Evolutionary conservation across 2,329 filamentous ascomycete species (phyloP).

Genomic region (Alternaria tenuissima): DNA sequence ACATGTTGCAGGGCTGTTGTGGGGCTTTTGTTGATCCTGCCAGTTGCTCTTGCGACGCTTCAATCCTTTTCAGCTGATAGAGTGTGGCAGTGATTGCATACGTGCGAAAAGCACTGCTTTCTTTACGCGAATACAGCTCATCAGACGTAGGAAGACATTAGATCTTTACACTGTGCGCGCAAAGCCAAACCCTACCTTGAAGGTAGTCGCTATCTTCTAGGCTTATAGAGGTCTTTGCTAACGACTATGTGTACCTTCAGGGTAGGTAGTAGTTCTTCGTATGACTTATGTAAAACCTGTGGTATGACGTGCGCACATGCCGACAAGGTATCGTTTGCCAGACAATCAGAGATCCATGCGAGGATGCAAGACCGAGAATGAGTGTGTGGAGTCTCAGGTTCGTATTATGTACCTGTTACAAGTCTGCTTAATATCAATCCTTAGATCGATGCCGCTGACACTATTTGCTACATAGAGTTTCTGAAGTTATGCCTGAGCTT

Average conservation of each 20-base stretch:
- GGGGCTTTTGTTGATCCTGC: neutral
- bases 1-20: neutral
- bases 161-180: neutral
- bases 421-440: too few relatives aligned
- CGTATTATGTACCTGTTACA: too few relatives aligned
- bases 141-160: neutral
- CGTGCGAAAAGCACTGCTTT: neutral
- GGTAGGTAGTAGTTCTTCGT: neutral
- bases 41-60: neutral
- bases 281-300: too few relatives aligned
- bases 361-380: too few relatives aligned
- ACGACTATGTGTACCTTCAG: neutral
- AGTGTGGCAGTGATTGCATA: neutral
- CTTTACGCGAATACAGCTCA: neutral
- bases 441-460: too few relatives aligned
- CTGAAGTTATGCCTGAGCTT: too few relatives aligned
- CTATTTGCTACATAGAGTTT: too few relatives aligned
- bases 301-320: too few relatives aligned
- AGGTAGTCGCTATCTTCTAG: neutral
- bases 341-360: too few relatives aligned
- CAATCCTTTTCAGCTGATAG: neutral
- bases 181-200: neutral
- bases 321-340: too few relatives aligned
- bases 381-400: too few relatives aligned
- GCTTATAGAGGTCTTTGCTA: neutral